phyloP scores from a whole-genome alignment of 2,329 filamentous ascomycete genomes.

The Fusarium anthophilum region DNA sequence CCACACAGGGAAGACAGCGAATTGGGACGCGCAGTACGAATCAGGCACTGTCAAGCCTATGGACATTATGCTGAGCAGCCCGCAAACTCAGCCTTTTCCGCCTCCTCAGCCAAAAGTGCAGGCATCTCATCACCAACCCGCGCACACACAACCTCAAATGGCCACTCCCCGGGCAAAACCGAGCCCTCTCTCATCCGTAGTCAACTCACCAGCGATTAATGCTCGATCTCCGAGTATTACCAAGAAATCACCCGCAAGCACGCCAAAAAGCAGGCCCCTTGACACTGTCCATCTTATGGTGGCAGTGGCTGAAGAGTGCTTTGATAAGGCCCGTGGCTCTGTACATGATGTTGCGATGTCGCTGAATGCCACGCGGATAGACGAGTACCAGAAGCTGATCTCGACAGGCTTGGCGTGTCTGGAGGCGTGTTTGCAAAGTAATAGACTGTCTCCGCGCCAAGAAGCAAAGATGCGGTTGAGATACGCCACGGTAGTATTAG shows the following conservation, averaged over 20 bases:
- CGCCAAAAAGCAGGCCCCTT: constrained; percentile 53
- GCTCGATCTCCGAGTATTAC: constrained; percentile 52
- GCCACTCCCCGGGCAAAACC: constrained; percentile 45
- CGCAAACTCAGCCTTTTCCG: constrained; percentile 19
- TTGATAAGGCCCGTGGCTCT: constrained; percentile 69
- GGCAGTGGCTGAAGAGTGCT: constrained; percentile 79
- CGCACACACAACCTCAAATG: constrained; percentile 31
- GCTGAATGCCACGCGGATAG: constrained; percentile 55
- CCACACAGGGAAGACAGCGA: constrained; percentile 20
- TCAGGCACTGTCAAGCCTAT: constrained; percentile 37
- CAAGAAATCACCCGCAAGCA: constrained; percentile 54
- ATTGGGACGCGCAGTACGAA: constrained; percentile 28
- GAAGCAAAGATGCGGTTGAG: constrained; percentile 76
- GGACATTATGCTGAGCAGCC: constrained; percentile 40
- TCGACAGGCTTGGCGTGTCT: constrained; percentile 78
- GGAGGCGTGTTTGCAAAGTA: constrained; percentile 72
- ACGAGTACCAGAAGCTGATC: constrained; percentile 77
- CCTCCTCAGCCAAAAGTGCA: constrained; percentile 20
- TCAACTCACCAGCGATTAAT: constrained; percentile 54
- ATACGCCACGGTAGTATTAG: constrained; percentile 75
- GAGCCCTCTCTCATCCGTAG: constrained; percentile 52
- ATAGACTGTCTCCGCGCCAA: constrained; percentile 67
- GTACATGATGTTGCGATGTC: constrained; percentile 57
- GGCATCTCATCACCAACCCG: constrained; percentile 9
- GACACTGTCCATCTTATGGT: constrained; percentile 70